Base-by-base conservation (phyloP, 441 rosid genomes). In the Populus hybrid region DNA sequence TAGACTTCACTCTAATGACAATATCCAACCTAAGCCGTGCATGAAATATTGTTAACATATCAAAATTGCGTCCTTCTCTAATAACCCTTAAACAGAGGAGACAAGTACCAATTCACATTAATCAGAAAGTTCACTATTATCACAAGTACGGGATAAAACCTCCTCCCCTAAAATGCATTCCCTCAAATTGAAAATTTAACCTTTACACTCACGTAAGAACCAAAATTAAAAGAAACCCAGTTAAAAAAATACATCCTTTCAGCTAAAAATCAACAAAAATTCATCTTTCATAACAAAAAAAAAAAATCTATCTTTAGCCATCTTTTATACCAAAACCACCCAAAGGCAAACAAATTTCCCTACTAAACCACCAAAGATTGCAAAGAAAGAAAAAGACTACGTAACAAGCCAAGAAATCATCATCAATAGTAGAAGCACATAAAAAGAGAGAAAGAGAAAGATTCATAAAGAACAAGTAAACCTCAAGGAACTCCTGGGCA, bases 401-500 rank as follows among this genome's bases (percentile, higher is more conserved):
- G 57, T 50, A 16, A 50, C 5, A 5, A 4, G 57, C 7, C 6
- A 53, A 53, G 18, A 18, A 53, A 14, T 20, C 57, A 53, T 53
- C 14, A 14, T 16, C 14, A 50, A 61, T 10, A 16, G 5, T 57
- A 14, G 36, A 66, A 24, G 65, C 69, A 16, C 20, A 72, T 28
- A 9, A 2, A 28, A 50, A 24, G 32, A 30, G 32, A 30, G 32
- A 30, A 30, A 30, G 32, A 30, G 32, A 30, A 3, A 30, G 32
- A 30, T 35, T 23, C 10, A 65, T 7, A 63, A 10, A 21, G 26
- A 3, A 46, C 23, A 71, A 6, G 3, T 23, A 26, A 2, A 91
- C 98, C 96, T 93, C 95, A 50, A 95, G 80, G 72, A 95, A 85
- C 83, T 93, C 94, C 79, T 93, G 91, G 7, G 94, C 93, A 67